Conservation (phyloP, 2,329 filamentous ascomycete genomes). For the Xylaria sp. region DNA sequence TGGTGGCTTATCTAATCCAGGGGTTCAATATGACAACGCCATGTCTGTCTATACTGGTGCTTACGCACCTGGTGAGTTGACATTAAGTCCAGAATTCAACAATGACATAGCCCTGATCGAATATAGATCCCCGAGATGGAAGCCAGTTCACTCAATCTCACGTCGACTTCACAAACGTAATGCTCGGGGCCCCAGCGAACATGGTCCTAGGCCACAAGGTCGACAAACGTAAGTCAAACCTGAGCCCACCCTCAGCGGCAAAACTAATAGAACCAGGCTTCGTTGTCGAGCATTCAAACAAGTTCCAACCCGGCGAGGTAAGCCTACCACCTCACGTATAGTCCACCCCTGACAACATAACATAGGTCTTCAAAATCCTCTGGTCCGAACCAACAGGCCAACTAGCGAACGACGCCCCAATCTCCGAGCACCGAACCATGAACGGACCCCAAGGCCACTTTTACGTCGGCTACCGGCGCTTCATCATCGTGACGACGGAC, state of each 20-base stretch:
- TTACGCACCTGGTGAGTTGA: constrained; percentile 23
- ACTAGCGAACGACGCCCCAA: constrained; percentile 24
- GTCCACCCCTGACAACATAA: constrained; percentile 4
- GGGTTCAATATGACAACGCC: constrained; percentile 12
- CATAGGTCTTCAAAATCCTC: constrained; percentile 50
- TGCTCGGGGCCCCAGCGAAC: constrained; percentile 25
- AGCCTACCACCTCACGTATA: constrained; percentile 3
- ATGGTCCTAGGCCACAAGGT: constrained; percentile 15
- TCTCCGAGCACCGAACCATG: constrained; percentile 32
- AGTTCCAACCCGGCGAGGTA: constrained; percentile 31
- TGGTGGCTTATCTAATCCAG: constrained; percentile 23
- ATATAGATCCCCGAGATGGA: constrained; percentile 17
- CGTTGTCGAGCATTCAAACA: constrained; percentile 26
- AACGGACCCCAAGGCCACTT: constrained; percentile 37
- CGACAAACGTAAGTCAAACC: constrained; percentile 23
- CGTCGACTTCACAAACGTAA: constrained; percentile 17
- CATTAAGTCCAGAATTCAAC: neutral
- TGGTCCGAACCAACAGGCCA: constrained; percentile 49
- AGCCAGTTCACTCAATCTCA: constrained; percentile 13
- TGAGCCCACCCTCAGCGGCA: constrained; percentile 1
- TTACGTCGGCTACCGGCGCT: constrained; percentile 48
- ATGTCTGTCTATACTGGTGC: constrained; percentile 22
- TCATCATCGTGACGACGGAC: constrained; percentile 49
- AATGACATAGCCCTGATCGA: neutral
- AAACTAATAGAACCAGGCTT: constrained; percentile 26